These are phyloP conservation scores for grape (Vitis vinifera) DNA, from an alignment of 164 flowering plant species.

Conservation along the genomic window DNA sequence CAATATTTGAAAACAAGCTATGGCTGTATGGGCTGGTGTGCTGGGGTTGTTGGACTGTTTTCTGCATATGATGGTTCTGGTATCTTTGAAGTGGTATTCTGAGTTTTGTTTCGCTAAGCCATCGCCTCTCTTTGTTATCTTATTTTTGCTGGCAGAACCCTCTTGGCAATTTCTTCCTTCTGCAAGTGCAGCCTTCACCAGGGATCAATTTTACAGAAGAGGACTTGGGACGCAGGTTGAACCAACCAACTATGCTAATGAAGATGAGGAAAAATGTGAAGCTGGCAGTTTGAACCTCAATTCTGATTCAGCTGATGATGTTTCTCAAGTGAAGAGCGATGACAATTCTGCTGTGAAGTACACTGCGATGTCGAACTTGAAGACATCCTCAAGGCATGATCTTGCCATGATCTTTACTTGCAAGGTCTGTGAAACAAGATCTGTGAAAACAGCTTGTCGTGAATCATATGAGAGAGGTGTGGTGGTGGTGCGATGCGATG, in stretches of 20 bases:
- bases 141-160: constrained; percentile 30
- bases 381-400: constrained; percentile 69
- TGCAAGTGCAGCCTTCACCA: constrained; percentile 14
- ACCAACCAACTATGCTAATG: constrained; percentile 9
- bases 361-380: constrained; percentile 51
- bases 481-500: constrained; percentile 81
- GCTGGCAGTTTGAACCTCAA: constrained; percentile 7
- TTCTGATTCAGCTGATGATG: constrained; percentile 9
- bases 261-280: constrained; percentile 17
- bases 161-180: constrained; percentile 23
- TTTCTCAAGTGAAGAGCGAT: constrained; percentile 4
- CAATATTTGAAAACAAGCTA: too few species aligned
- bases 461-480: constrained; percentile 95
- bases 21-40: too few species aligned
- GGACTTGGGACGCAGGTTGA: constrained; percentile 26
- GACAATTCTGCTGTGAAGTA: constrained; percentile 20
- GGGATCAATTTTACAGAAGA: constrained; percentile 22
- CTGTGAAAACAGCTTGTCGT: constrained; percentile 65
- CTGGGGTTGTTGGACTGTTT: too few species aligned
- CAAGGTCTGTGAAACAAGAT: constrained; percentile 89
- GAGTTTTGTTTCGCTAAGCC: too few species aligned
- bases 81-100: too few species aligned
- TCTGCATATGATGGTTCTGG: too few species aligned
- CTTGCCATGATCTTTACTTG: constrained; percentile 89
- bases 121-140: too few species aligned